Conservation (phyloP, 345 rosid genomes). For the Acer saccharum region DNA sequence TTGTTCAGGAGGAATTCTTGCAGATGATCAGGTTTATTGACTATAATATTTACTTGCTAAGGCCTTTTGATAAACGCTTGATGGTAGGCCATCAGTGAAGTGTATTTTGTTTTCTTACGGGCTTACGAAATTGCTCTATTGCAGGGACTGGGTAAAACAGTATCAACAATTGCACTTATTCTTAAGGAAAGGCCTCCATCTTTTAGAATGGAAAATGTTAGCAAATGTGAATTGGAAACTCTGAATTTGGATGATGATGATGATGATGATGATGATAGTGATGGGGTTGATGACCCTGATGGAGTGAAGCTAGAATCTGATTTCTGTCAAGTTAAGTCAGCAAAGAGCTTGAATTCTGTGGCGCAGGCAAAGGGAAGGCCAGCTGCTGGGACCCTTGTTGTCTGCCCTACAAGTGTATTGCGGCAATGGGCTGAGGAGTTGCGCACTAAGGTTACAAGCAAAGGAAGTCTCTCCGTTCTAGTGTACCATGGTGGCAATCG, state of each 20-base stretch:
- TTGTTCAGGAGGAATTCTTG: constrained; percentile 96
- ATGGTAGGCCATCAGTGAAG: neutral
- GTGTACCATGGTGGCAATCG: constrained; percentile 92
- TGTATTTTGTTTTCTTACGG: constrained; percentile 1
- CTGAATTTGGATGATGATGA: constrained; percentile 74
- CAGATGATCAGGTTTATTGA: constrained; percentile 87
- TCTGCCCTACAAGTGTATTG: constrained; percentile 96
- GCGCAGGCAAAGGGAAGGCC: constrained; percentile 69
- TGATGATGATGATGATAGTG: constrained; percentile 52
- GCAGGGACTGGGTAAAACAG: constrained; percentile 95
- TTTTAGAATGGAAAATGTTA: constrained; percentile 35
- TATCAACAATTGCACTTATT: constrained; percentile 94
- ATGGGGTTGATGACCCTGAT: constrained; percentile 28
- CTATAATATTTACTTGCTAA: constrained; percentile 15
- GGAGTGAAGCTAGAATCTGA: constrained; percentile 32
- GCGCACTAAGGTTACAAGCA: constrained; percentile 65
- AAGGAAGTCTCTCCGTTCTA: constrained; percentile 74
- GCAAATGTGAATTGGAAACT: constrained; percentile 51
- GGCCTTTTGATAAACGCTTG: neutral
- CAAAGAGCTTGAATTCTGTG: constrained; percentile 22
- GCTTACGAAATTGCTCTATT: constrained; percentile 27
- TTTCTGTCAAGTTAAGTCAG: constrained; percentile 27
- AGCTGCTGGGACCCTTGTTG: constrained; percentile 93
- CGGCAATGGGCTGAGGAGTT: constrained; percentile 95
- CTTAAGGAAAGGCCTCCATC: constrained; percentile 76